Evolutionary conservation across 2,329 filamentous ascomycete genomes (phyloP), one percentile per base, ranked within the genome.

Genomic region (Apiospora sp.): DNA sequence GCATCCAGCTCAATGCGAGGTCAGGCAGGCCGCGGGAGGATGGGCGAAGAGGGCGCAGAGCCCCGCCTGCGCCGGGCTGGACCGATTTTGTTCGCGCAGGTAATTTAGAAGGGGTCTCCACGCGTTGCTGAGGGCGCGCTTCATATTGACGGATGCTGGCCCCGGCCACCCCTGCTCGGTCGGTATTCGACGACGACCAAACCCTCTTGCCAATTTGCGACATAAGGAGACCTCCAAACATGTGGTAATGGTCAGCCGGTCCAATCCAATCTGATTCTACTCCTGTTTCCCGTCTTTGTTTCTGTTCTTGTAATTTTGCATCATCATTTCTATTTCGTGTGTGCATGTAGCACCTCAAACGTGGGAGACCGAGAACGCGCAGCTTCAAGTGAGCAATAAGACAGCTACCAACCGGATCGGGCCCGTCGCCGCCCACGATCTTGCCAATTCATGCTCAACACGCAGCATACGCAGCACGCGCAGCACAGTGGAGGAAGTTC

Each of bases 41-140:
- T 34, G 51, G 27, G 51, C 51, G 13, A n/a, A n/a, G 48, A n/a
- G 48, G 22, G 54, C 46, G 46, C 22, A 61, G 16, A 61, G 30
- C 54, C 54, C 54, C 54, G 27, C 54, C 14, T 16, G 14, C 30
- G 51, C 46, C 46, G 46, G 46, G 46, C n/a, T 49, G 46, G 46
- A 49, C 46, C 46, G 46, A 49, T 49, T 49, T 49, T 49, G 46
- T 49, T 49, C 46, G 46, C 7, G 30, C 54, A 37, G 10, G 22
- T 61, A 61, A 22, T 37, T 37, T 64, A 27, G 51, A 34, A 58
- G 16, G 22, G 12, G 61, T 46, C 64, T 68, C 67, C 67, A 68
- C 67, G 64, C 67, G 67, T 68, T 68, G 67, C 67, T 68, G 67
- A 68, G 67, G 67, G 41, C 67, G 64, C 64, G 67, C 41, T 68